Base-by-base conservation (phyloP, 2,329 filamentous ascomycete species). In the Pyrenophora tritici-repentis region DNA sequence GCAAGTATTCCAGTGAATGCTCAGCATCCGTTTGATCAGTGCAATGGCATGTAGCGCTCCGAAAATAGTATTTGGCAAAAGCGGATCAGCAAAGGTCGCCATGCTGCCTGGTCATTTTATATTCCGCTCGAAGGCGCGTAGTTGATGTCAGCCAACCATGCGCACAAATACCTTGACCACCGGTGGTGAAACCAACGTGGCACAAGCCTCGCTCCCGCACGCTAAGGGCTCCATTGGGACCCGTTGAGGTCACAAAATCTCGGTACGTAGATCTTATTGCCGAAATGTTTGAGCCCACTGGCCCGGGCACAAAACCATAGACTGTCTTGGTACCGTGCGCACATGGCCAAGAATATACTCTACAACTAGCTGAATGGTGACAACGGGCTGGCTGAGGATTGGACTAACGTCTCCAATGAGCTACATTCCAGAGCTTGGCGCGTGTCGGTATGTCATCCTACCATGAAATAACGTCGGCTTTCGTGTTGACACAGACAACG, bases 91-190 rank as follows among this genome's bases (percentile, higher is more conserved):
- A 29, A 42, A 31, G 40, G 20, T 24, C 31, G 22, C 20, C 35
- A 50, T 22, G 42, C 40, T 46, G 22, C 35, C 35, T 35, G 35
- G 18, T 38, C 35, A 20, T 37, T 36, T 37, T 16, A 47, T 29
- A 32, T n/a, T 32, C 42, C 29, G 40, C 43, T 22, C 42, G 38
- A 38, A 24, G 33, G 40, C 47, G 33, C 33, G 40, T 40, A 16
- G 46, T 42, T 46, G 24, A 50, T 55, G 43, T 49, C 40, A 57
- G 46, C 44, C 42, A 57, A 49, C 41, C 45, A 44, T 36, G 37
- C 40, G 42, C 50, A 50, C 42, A 47, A 38, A 35, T 33, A 40
- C 17, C 16, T 53, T 33, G n/a, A 32, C 41, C 37, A 43, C 32
- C 36, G 46, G 20, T 31, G 43, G 46, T 38, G 36, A 43, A 50